A percentile compares a stretch with the other conserved stretches of the same genome.
phyloP scores from a whole-genome alignment of 2,329 filamentous ascomycete genomes.

The Pseudocercospora eumusae region DNA sequence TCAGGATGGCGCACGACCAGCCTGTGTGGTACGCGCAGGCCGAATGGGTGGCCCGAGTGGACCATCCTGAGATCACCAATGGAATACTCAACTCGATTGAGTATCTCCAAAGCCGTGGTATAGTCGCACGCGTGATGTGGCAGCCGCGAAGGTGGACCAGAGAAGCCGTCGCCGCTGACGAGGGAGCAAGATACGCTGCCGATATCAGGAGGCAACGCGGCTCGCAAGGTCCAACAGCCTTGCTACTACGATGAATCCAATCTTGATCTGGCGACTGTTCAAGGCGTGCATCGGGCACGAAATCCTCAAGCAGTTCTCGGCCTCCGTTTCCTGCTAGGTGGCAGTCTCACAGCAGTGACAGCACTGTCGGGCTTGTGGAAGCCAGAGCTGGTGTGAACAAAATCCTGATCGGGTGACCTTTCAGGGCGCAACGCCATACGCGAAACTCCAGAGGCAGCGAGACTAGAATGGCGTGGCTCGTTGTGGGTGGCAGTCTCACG shows the following conservation, averaged over 20 bases:
- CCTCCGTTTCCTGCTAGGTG: not conserved
- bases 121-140: conserved; percentile 12
- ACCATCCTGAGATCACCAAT: conserved; percentile 5
- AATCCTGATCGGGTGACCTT: conserved; percentile 12
- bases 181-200: conserved; percentile 6
- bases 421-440: conserved; percentile 2
- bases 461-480: not conserved
- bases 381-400: conserved; percentile 1
- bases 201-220: not conserved
- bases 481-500: conserved; percentile 5
- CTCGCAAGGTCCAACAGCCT: not conserved
- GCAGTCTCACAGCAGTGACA: conserved; percentile 12
- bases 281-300: not conserved
- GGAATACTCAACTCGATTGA: conserved; percentile 7
- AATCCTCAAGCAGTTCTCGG: not conserved
- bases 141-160: conserved; percentile 2
- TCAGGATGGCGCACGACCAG: too few species aligned
- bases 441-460: not conserved
- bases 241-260: not conserved
- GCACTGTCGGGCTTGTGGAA: conserved; percentile 7
- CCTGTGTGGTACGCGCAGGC: too few species aligned
- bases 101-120: not conserved
- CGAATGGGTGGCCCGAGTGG: too few species aligned
- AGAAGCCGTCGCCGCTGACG: conserved; percentile 9
- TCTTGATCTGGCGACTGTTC: not conserved